A percentile compares a stretch with the other conserved stretches of the same genome.
These are phyloP conservation scores for Crassisporium funariophilum DNA, from an alignment of 768 basidiomycete species.

Conservation along the genomic window DNA sequence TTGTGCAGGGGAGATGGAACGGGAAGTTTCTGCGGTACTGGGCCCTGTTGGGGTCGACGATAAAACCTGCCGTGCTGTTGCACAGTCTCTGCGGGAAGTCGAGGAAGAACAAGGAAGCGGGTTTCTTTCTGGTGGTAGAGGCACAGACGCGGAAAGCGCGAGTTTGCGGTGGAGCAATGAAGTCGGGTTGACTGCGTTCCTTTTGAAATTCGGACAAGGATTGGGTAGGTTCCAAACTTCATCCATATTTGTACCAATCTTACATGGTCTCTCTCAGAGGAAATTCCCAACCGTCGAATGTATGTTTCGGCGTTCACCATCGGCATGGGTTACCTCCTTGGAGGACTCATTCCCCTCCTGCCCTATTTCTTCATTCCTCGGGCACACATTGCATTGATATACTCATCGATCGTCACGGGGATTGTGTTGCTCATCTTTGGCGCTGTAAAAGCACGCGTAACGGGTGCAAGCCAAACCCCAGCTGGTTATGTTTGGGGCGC, in stretches of 20 bases:
- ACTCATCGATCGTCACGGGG: slow-evolving; percentile 81
- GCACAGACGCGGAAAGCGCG: slow-evolving; percentile 57
- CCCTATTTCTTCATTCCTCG: slow-evolving; percentile 88
- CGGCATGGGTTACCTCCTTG: slow-evolving; percentile 90
- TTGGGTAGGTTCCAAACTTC: slow-evolving; percentile 54
- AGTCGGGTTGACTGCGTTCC: slow-evolving; percentile 88
- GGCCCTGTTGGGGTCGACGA: slow-evolving; percentile 91
- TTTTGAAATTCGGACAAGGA: slow-evolving; percentile 96
- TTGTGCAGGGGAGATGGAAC: slow-evolving; percentile 94
- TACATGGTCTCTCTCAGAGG: slow-evolving; percentile 53
- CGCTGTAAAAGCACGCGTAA: slow-evolving; percentile 84
- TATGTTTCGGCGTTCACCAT: slow-evolving; percentile 95
- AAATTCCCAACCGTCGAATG: slow-evolving; percentile 80
- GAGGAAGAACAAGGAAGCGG: slow-evolving; percentile 47
- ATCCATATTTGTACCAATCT: background rate
- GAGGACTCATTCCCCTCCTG: slow-evolving; percentile 89
- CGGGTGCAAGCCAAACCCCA: slow-evolving; percentile 69
- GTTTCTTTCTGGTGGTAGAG: slow-evolving; percentile 14
- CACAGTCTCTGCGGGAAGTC: slow-evolving; percentile 68
- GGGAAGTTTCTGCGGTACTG: slow-evolving; percentile 87
- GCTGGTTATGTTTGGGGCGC: slow-evolving; percentile 87
- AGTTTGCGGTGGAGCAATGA: slow-evolving; percentile 69
- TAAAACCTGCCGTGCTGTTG: slow-evolving; percentile 74
- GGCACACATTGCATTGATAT: slow-evolving; percentile 70
- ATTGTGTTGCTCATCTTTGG: slow-evolving; percentile 88